These are phyloP conservation scores for Massarina eburnea DNA, from an alignment of 2,329 filamentous ascomycete species.

Conservation along the genomic window DNA sequence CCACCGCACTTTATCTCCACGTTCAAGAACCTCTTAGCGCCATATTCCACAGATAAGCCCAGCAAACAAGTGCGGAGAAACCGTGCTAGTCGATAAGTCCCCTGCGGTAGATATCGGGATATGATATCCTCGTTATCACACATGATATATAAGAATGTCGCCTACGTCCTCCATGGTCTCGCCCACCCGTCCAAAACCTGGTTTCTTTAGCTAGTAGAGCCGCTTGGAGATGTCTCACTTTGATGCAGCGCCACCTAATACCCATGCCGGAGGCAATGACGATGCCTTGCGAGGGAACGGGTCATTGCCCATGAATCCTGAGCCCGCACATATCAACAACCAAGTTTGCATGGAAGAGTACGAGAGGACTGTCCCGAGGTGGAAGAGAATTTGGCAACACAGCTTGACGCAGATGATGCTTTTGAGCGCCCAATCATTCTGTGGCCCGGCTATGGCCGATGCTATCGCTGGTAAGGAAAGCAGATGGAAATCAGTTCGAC, in stretches of 20 bases:
- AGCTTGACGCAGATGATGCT: constrained; percentile 55
- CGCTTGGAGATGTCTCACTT: constrained; percentile 38
- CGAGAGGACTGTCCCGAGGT: constrained; percentile 37
- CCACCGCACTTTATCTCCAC: too few species aligned
- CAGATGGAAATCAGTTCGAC: too few species aligned
- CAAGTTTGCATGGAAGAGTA: constrained; percentile 43
- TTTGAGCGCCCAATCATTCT: constrained; percentile 50
- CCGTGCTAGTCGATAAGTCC: too few species aligned
- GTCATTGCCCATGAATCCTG: constrained; percentile 23
- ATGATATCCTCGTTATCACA: too few species aligned
- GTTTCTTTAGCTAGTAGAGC: too few species aligned
- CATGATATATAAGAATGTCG: too few species aligned
- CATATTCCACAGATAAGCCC: too few species aligned
- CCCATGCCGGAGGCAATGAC: constrained; percentile 33
- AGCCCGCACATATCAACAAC: constrained; percentile 22
- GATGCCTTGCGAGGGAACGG: constrained; percentile 32
- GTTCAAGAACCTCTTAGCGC: too few species aligned
- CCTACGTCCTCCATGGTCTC: too few species aligned
- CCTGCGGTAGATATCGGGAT: too few species aligned
- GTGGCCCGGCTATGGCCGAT: constrained; percentile 34
- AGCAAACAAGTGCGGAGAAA: too few species aligned
- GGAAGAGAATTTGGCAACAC: constrained; percentile 51
- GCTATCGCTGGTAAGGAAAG: constrained; percentile 37
- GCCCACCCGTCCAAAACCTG: too few species aligned
- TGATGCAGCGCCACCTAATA: constrained; percentile 36